Evolutionary conservation across 345 rosid genomes (phyloP), one percentile per base, ranked within the genome.

Genomic region (Arabidopsis thaliana): DNA sequence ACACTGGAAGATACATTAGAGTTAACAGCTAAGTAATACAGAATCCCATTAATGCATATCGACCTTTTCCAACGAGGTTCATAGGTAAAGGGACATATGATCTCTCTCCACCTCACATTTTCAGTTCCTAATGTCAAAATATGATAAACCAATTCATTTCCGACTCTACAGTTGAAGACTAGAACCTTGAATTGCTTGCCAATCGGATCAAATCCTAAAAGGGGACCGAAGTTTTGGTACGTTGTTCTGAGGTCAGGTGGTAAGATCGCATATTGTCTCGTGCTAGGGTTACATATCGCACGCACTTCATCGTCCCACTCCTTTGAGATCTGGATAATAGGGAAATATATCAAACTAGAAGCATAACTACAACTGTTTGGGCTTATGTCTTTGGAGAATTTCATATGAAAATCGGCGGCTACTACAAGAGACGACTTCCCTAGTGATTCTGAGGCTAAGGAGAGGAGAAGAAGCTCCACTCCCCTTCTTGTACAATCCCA

Each of bases 151-250:
- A 5, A 6, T 34, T 4, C 37, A 5, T 7, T 7, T 5, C 6
- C 1, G 37, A 34, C 37, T 34, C 37, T 8, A 8, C 4, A 9
- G 9, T 2, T 0, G n/a, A 52, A 10, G n/a, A 2, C 0, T 33
- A 52, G 5, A 4, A 52, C 13, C 32, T 24, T 52, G 33, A 24
- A 52, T 24, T 52, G 33, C 33, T 52, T 52, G 7, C 24, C n/a
- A 52, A 52, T 52, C 33, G 33, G 57, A 52, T 52, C 57, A 24
- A 52, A 52, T 8, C 34, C 59, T 53, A 28, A 25, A 52, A 24
- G 25, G 8, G 8, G 7, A 1, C 7, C 0, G 7, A 6, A 6
- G 7, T 1, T 5, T 34, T 7, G 5, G 37, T 4, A 5, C 6
- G 36, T 33, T 33, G 36, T 33, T 24, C n/a, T 24, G 3, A 11